Base-by-base conservation (phyloP, 345 rosid genomes). In the Lepidium didymum region DNA sequence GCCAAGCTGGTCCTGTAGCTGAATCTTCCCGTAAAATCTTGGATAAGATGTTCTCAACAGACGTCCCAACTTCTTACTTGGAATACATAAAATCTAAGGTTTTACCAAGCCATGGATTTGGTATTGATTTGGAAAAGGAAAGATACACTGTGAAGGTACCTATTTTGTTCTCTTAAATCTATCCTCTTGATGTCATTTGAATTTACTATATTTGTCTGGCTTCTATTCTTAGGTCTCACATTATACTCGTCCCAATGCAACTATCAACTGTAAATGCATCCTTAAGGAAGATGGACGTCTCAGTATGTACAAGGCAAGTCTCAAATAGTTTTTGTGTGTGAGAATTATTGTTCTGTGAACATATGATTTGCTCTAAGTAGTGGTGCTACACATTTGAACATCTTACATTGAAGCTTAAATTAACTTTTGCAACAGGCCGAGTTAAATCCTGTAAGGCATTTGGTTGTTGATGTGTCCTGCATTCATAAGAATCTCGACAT, bases 401-500 rank as follows among this genome's bases (percentile, higher is more conserved):
- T 62, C 70, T 42, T 29, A 4, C 11, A 1, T 15, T 41, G 29
- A 72, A 53, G 42, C 18, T 38, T 13, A 33, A n/a, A 21, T 45
- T 52, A 52, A 12, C 13, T 67, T 37, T 73, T 21, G 18, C 55
- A 68, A 63, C 62, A 87, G 94, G 74, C 72, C 3, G 85, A 84
- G 11, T 72, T 79, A 36, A 75, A 64, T 57, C 83, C n/a, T 23
- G 49, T 79, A 36, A 82, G 87, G 41, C 80, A 87, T 46, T 70
- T 87, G 82, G 77, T 84, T 40, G 56, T 53, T 21, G 94, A 90
- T 67, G 62, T 84, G 38, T 83, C 88, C 0, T 87, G 88, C 74
- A 81, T 83, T 49, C 77, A 78, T 59, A 84, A 74, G 81, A 75
- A 82, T 83, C 68, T 86, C 4, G 97, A 87, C 70, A 64, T 90